phyloP scores from a whole-genome alignment of 192 early-diverging fungal species.

The Chytriomyces sp. region DNA sequence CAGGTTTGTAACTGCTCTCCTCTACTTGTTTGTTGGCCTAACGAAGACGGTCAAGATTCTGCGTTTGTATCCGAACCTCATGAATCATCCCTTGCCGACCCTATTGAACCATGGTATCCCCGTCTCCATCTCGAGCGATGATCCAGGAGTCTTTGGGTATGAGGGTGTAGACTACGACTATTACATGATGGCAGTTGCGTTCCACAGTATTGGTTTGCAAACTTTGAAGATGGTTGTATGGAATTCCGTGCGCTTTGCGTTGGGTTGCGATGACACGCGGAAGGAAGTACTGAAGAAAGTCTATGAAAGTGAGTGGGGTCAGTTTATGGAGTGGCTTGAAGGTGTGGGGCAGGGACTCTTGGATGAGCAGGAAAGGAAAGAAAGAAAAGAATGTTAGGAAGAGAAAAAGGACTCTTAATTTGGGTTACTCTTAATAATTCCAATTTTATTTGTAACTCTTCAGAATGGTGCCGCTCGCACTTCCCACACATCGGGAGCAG shows the following conservation, averaged over 20 bases:
- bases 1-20: no score
- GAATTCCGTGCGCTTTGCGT: background rate
- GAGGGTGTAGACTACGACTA: background rate
- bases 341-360: no score
- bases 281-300: background rate
- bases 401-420: no score
- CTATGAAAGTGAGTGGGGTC: background rate
- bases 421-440: no score
- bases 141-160: background rate
- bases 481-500: no score
- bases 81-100: background rate
- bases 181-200: slow-evolving; percentile 2
- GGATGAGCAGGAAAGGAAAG: no score
- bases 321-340: background rate
- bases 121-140: background rate
- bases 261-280: background rate
- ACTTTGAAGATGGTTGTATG: background rate
- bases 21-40: no score
- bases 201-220: background rate
- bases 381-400: no score
- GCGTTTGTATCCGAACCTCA: background rate
- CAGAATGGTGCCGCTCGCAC: no score
- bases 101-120: background rate
- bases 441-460: no score
- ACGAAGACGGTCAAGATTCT: background rate